Evolutionary conservation across 768 basidiomycete species (phyloP), one percentile per base, ranked within the genome.

Genomic region (Phanerodontia chrysosporium): DNA sequence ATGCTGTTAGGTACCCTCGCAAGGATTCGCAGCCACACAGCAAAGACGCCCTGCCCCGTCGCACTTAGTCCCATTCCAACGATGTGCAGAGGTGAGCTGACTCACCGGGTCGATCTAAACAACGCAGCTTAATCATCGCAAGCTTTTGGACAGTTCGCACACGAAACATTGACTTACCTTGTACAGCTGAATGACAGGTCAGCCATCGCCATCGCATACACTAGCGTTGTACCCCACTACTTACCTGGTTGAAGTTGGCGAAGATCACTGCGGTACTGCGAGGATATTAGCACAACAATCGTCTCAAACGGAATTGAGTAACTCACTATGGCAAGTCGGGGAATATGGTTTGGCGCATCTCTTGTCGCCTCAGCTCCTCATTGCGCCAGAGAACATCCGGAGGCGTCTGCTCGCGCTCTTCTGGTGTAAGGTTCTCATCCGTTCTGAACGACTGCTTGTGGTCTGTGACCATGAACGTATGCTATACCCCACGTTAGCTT

Each of bases 191-290:
- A 24, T 45, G 45, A 21, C 22, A 14, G 39, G 6, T 42, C 39
- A 42, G 39, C 39, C 14, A 35, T 42, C 8, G 39, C 25, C 18
- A 66, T 49, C 67, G 62, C 49, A 46, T 51, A 55, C 58, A 42
- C 60, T 44, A 10, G 6, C 25, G 13, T 35, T n/a, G n/a, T n/a
- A n/a, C 14, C 9, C 14, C 48, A 54, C 48, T 22, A 36, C 64
- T 36, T 55, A 78, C 78, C 75, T 82, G 80, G 64, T 81, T 82
- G 64, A 81, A 81, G 64, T 81, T 82, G 51, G 79, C 78, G 59
- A 82, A 81, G 58, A 82, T 78, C 58, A 82, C 45, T 7, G 71
- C 67, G 49, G 79, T 29, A 6, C 48, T 49, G 48, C 2, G 39
- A 4, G 28, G 25, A 49, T 25, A 28, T 27, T 10, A 25, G 48